A percentile compares a stretch with the other conserved stretches of the same genome.
These are phyloP conservation scores for Thermothelomyces thermophilus DNA, from an alignment of 2,329 filamentous ascomycete genomes.

Conservation along the genomic window DNA sequence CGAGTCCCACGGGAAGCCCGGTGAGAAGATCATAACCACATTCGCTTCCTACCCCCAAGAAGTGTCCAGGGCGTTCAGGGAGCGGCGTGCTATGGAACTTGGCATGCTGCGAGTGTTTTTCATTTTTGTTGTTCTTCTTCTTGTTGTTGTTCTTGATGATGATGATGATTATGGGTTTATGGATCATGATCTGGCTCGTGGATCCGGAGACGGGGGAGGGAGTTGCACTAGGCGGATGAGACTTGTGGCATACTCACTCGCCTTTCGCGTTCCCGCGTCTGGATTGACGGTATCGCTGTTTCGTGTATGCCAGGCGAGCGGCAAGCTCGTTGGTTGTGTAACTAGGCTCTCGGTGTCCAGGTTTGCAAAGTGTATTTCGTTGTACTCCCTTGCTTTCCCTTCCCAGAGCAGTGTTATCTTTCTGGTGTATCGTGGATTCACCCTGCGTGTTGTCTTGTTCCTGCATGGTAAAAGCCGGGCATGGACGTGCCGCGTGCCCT, in stretches of 20 bases:
- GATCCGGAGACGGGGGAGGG: too few relatives aligned
- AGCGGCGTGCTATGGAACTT: too few relatives aligned
- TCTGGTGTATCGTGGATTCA: background rate
- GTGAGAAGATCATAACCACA: background rate
- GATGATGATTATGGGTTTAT: too few relatives aligned
- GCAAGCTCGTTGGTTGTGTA: background rate
- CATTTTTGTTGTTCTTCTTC: too few relatives aligned
- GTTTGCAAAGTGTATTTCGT: background rate
- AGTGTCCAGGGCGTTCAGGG: too few relatives aligned
- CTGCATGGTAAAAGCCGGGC: background rate
- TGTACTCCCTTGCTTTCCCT: background rate
- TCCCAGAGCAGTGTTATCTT: background rate
- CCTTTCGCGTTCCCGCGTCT: background rate
- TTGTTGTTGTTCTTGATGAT: background rate
- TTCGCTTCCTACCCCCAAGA: too few relatives aligned
- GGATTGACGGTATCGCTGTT: conserved; percentile 3
- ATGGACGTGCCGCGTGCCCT: background rate
- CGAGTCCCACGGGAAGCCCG: conserved; percentile 2
- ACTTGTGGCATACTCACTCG: background rate
- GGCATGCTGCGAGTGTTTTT: too few relatives aligned
- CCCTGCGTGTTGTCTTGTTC: background rate
- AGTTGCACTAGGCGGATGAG: too few relatives aligned
- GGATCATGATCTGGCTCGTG: background rate
- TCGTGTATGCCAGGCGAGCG: background rate
- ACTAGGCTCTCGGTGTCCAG: background rate